phyloP scores from a whole-genome alignment of 768 basidiomycete species.

The Suillus placidus region DNA sequence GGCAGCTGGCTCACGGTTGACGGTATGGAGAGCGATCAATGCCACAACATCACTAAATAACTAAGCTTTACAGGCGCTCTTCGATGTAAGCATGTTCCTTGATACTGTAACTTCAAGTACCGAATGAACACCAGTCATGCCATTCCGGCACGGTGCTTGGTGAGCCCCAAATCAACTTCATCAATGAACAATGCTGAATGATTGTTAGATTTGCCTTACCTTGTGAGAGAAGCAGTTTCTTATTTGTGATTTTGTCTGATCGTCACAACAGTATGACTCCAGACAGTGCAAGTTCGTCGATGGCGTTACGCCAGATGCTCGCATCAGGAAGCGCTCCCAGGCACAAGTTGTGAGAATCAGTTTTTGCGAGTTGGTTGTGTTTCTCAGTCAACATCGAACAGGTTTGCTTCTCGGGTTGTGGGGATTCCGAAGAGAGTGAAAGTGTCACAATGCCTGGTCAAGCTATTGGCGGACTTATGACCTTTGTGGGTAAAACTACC shows the following conservation, averaged over 20 bases:
- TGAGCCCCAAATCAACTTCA: not conserved
- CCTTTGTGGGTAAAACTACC: not conserved
- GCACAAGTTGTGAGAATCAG: not conserved
- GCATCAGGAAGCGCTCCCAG: not conserved
- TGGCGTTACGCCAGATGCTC: slow-evolving; percentile 1
- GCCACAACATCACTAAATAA: not conserved
- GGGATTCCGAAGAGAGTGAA: slow-evolving; percentile 3
- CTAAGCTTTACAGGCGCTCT: not conserved
- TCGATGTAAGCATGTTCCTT: not conserved
- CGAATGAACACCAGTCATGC: not conserved
- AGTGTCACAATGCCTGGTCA: not conserved
- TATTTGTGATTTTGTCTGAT: not conserved
- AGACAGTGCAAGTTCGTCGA: not conserved
- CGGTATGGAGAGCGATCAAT: not conserved
- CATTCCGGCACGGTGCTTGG: slow-evolving; percentile 8
- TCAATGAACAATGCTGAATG: not conserved
- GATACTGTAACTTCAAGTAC: not conserved
- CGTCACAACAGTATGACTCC: not conserved
- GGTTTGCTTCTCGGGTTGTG: slow-evolving; percentile 7
- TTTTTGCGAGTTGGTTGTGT: not conserved
- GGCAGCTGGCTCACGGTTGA: slow-evolving; percentile 3
- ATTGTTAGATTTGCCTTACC: slow-evolving; percentile 4
- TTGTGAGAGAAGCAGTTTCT: not conserved
- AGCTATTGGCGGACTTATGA: slow-evolving; percentile 2
- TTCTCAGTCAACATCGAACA: not conserved